Evolutionary conservation across 345 rosid genomes (phyloP), one percentile per base, ranked within the genome.

Genomic region (Geranium rotundifolium): DNA sequence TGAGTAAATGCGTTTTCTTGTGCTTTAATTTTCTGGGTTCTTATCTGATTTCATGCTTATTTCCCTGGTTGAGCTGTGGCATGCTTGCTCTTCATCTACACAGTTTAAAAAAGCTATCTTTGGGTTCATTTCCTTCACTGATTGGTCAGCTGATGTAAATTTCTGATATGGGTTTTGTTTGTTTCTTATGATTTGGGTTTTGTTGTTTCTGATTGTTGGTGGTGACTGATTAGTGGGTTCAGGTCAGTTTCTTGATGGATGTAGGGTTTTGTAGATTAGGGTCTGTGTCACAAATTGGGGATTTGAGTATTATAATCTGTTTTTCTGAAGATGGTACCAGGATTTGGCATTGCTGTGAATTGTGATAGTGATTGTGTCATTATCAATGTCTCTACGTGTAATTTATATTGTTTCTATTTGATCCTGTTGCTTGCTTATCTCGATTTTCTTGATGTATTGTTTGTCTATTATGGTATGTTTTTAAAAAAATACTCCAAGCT

Each of bases 371-470:
- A 67, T 60, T 60, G 31, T 39, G 30, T 73, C 67, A 17, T 64
- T 67, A 19, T 65, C 73, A 54, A 54, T 57, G 63, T 68, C 18
- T 66, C 71, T 54, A 39, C 16, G 34, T 30, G 65, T 52, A 54
- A 31, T 55, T 4, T 37, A 20, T 66, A 55, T 56, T 61, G 58
- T 60, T 54, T 62, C 54, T 54, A 34, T 57, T 19, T 23, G 27
- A 27, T 65, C 61, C 18, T 65, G 57, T 57, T 56, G 67, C 50
- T 29, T 41, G 59, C 59, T 18, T 41, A 7, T 54, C 54, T 70
- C 69, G 63, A 74, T 76, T 69, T 74, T 67, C 59, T 68, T 63
- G 65, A 68, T 75, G 76, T 63, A 62, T 63, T 49, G 27, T 54
- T 65, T 65, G 76, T 67, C 62, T 46, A 41, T 18, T 64, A 17